Evolutionary conservation across 768 basidiomycete species (phyloP).

Genomic region (Rubroboletus satanas): DNA sequence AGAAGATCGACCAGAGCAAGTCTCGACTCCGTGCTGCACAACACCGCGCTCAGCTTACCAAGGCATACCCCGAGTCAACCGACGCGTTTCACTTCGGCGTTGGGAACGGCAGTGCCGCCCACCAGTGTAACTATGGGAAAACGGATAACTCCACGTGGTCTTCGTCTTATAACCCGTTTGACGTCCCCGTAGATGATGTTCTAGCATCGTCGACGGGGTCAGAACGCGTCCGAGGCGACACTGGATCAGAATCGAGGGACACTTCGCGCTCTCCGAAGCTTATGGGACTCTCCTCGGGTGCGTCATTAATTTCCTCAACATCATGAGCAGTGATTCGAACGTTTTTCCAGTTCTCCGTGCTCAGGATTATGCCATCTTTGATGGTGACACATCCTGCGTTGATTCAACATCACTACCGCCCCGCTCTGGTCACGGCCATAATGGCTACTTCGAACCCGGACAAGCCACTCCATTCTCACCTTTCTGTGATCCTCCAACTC

Average conservation of each 20-base stretch:
- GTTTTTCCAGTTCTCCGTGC: constrained; percentile 25
- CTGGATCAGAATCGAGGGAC: constrained; percentile 14
- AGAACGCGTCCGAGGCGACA: constrained; percentile 6
- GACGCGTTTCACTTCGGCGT: constrained; percentile 4
- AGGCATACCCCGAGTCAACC: constrained; percentile 30
- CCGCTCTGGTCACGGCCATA: constrained; percentile 11
- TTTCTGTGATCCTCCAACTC: constrained; percentile 42
- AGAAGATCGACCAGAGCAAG: constrained; percentile 59
- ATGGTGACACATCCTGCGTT: constrained; percentile 37
- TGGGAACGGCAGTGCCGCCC: constrained; percentile 4
- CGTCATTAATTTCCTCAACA: constrained; percentile 23
- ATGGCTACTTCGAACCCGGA: constrained; percentile 14
- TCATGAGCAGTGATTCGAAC: constrained; percentile 8
- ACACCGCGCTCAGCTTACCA: constrained; percentile 50
- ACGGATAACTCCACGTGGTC: constrained; percentile 20
- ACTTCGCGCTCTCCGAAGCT: constrained; percentile 25
- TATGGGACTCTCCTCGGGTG: constrained; percentile 31
- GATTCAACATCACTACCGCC: constrained; percentile 15
- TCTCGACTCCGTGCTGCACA: constrained; percentile 55
- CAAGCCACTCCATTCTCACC: constrained; percentile 45
- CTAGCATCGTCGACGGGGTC: constrained; percentile 13
- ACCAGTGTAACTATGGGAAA: constrained; percentile 10
- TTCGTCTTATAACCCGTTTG: constrained; percentile 32
- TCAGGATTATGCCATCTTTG: constrained; percentile 40
- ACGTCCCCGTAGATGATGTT: constrained; percentile 20